phyloP scores from a whole-genome alignment of 2,329 filamentous ascomycete species.

The Endothia cerciana region DNA sequence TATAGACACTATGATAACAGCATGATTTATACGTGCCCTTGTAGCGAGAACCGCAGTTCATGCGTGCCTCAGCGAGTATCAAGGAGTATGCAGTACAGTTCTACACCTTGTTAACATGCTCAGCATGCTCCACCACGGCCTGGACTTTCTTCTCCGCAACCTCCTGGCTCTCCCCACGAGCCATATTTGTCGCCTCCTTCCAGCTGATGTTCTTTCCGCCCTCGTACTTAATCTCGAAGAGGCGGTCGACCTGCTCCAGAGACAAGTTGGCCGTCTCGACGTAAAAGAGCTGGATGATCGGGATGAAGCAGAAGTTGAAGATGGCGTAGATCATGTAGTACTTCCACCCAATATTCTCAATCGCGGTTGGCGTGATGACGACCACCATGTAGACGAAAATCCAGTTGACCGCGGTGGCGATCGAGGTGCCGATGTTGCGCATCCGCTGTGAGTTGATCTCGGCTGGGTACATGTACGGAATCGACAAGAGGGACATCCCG shows the following conservation, averaged over 20 bases:
- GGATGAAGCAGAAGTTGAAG: constrained; percentile 32
- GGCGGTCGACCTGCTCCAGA: constrained; percentile 1
- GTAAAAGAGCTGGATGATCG: not conserved
- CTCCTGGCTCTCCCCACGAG: too few species aligned
- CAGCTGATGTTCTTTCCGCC: too few species aligned
- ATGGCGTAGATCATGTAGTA: constrained; percentile 45
- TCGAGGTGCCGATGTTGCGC: constrained; percentile 86
- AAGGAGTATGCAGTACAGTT: too few species aligned
- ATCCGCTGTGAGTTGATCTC: constrained; percentile 93
- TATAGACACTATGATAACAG: too few species aligned
- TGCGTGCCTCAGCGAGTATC: too few species aligned
- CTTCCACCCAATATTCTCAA: constrained; percentile 42
- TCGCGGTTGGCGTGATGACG: constrained; percentile 43
- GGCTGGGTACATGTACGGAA: constrained; percentile 81
- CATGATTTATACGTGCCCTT: too few species aligned
- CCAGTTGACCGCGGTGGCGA: constrained; percentile 87
- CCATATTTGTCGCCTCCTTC: too few species aligned
- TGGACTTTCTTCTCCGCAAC: too few species aligned
- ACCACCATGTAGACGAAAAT: constrained; percentile 42
- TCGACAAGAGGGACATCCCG: not conserved
- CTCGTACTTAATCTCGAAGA: not conserved
- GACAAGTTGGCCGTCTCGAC: not conserved
- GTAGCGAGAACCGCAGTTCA: too few species aligned
- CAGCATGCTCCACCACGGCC: too few species aligned
- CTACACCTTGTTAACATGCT: too few species aligned